Percentiles rank a stretch among this genome's conserved stretches.
phyloP scores from a whole-genome alignment of 2,329 filamentous ascomycete genomes.

The Botryotinia narcissicola region DNA sequence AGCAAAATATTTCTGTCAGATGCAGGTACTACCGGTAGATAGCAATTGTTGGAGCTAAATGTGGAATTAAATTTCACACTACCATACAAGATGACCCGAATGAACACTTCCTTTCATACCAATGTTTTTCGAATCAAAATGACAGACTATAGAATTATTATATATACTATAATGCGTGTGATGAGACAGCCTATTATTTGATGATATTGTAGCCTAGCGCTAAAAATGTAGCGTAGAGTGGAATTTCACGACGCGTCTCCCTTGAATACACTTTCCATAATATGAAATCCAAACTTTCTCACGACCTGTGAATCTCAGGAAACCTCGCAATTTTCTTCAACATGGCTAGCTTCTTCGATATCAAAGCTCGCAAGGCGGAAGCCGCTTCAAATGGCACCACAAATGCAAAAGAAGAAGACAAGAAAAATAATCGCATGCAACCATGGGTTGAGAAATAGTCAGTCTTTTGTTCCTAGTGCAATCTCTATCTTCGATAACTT shows the following conservation, averaged over 20 bases:
- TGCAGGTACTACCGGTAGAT: too few species aligned
- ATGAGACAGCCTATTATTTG: not conserved
- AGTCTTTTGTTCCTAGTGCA: slow-evolving; percentile 30
- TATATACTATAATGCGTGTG: not conserved
- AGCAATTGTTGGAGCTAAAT: not conserved
- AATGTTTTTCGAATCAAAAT: not conserved
- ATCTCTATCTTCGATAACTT: not conserved
- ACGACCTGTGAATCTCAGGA: not conserved
- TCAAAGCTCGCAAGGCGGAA: slow-evolving; percentile 84
- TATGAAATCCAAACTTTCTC: not conserved
- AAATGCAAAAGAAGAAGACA: slow-evolving; percentile 60
- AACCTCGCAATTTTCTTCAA: not conserved
- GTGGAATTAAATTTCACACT: not conserved
- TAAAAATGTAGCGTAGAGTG: slow-evolving; percentile 19
- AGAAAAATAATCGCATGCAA: slow-evolving; percentile 66
- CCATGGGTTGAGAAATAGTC: slow-evolving; percentile 99
- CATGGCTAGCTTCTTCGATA: slow-evolving; percentile 93
- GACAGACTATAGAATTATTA: not conserved
- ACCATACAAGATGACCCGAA: not conserved
- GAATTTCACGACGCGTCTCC: slow-evolving; percentile 22
- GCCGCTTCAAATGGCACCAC: slow-evolving; percentile 63
- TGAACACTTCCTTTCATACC: not conserved
- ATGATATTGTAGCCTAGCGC: slow-evolving; percentile 6
- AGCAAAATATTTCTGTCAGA: not conserved
- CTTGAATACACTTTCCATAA: not conserved